Conservation (phyloP, 2,329 filamentous ascomycete genomes). For the Apiospora rasikravindrae region DNA sequence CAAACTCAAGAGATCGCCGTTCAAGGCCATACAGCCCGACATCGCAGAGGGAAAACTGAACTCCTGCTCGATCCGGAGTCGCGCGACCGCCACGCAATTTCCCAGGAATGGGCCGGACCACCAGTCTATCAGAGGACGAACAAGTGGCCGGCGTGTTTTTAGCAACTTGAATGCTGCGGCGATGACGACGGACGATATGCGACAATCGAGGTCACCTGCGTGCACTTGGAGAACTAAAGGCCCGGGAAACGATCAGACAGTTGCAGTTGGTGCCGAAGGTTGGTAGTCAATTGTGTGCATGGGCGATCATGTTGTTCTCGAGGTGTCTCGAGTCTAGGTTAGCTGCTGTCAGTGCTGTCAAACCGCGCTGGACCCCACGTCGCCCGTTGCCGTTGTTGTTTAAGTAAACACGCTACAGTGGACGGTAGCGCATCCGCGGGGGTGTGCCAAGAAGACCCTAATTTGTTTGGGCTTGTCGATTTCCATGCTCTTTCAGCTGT, state of each 20-base stretch:
- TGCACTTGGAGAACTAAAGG: background rate
- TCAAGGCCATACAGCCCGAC: too few relatives aligned
- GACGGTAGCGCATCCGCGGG: background rate
- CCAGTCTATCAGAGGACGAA: background rate
- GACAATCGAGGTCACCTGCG: background rate
- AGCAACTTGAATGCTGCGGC: background rate
- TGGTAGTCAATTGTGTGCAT: background rate
- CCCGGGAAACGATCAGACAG: background rate
- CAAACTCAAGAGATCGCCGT: too few relatives aligned
- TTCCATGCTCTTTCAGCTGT: background rate
- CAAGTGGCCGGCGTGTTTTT: background rate
- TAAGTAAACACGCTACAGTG: background rate
- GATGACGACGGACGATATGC: background rate
- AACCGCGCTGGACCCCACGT: background rate
- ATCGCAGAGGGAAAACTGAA: too few relatives aligned
- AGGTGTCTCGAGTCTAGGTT: background rate
- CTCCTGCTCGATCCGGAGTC: too few relatives aligned
- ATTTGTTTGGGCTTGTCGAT: background rate
- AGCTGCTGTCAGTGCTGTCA: background rate
- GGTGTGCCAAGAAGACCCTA: conserved; percentile 9
- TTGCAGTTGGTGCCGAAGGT: background rate
- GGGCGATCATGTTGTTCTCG: background rate
- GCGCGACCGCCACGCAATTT: background rate
- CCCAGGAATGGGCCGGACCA: background rate
- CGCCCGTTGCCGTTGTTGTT: background rate